Conservation (phyloP, 805 yeast species). For the Candida sithepensis region DNA sequence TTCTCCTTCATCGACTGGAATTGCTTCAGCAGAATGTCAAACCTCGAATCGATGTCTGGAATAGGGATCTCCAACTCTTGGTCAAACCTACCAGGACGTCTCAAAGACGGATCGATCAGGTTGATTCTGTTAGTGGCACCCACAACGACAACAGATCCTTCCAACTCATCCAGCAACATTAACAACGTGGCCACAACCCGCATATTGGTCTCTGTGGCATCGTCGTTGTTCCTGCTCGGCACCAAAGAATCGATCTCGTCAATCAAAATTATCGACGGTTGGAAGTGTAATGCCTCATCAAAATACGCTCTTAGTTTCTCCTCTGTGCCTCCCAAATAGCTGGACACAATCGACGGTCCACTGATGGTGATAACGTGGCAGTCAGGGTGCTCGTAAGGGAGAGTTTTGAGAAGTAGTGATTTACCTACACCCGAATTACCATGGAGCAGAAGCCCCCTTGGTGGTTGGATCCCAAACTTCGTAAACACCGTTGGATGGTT, state of each 20-base stretch:
- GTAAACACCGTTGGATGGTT: slow-evolving; percentile 72
- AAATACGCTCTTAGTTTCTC: slow-evolving; percentile 76
- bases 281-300: slow-evolving; percentile 77
- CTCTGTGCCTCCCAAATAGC: slow-evolving; percentile 93
- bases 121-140: slow-evolving; percentile 97
- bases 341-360: slow-evolving; percentile 90
- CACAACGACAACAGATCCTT: slow-evolving; percentile 58
- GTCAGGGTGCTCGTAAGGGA: slow-evolving; percentile 64
- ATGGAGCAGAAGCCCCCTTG: slow-evolving; percentile 87
- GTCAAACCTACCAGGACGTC: slow-evolving; percentile 93
- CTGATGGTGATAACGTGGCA: slow-evolving; percentile 85
- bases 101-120: slow-evolving; percentile 80
- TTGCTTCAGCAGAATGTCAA: slow-evolving; percentile 65
- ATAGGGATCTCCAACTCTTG: slow-evolving; percentile 90
- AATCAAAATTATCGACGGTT: slow-evolving; percentile 83
- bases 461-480: slow-evolving; percentile 87
- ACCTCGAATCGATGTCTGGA: slow-evolving; percentile 81
- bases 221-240: slow-evolving; percentile 80
- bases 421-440: slow-evolving; percentile 99
- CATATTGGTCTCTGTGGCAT: slow-evolving; percentile 84
- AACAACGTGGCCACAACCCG: slow-evolving; percentile 86
- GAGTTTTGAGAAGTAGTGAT: slow-evolving; percentile 78
- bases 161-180: slow-evolving; percentile 78
- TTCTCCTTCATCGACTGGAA: slow-evolving; percentile 48
- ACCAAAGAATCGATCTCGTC: slow-evolving; percentile 94